Evolutionary conservation across 2,329 filamentous ascomycete genomes (phyloP).

Genomic region (Aspergillus niger): DNA sequence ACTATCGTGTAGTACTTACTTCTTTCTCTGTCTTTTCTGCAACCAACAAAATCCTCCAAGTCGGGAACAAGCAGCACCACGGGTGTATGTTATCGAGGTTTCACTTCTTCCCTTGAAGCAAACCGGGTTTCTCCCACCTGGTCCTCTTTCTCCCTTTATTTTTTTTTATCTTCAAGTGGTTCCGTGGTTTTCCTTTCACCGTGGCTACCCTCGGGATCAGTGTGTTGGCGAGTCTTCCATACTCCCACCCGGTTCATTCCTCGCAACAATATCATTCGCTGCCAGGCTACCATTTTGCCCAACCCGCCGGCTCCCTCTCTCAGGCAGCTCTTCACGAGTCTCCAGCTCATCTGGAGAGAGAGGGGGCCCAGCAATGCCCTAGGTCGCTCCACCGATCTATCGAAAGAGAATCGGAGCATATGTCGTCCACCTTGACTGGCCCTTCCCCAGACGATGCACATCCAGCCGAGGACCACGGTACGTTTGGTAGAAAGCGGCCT

Average conservation of each 20-base stretch:
- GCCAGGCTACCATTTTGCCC: constrained; percentile 28
- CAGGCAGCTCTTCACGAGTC: constrained; percentile 36
- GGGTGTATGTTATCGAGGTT: not conserved
- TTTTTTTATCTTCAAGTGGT: constrained; percentile 7
- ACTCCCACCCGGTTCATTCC: constrained; percentile 34
- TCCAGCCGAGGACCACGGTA: constrained; percentile 22
- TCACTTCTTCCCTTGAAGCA: constrained; percentile 6
- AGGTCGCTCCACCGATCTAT: constrained; percentile 27
- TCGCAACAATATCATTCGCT: constrained; percentile 36
- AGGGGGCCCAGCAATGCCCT: constrained; percentile 43
- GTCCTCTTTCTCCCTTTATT: constrained; percentile 1
- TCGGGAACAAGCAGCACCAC: not conserved
- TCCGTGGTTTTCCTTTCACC: constrained; percentile 28
- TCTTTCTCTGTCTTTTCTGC: not conserved
- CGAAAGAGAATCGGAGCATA: constrained; percentile 39
- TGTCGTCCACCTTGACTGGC: constrained; percentile 40
- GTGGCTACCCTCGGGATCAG: constrained; percentile 46
- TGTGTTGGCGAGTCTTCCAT: constrained; percentile 36
- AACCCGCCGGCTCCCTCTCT: constrained; percentile 40
- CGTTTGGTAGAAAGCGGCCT: constrained; percentile 28
- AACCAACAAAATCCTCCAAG: not conserved
- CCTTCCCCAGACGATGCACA: constrained; percentile 33
- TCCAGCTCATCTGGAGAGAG: constrained; percentile 40
- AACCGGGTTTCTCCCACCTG: not conserved
- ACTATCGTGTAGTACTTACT: constrained; percentile 1